Base-by-base conservation (phyloP, 768 basidiomycete species). In the Lactarius evosmus region DNA sequence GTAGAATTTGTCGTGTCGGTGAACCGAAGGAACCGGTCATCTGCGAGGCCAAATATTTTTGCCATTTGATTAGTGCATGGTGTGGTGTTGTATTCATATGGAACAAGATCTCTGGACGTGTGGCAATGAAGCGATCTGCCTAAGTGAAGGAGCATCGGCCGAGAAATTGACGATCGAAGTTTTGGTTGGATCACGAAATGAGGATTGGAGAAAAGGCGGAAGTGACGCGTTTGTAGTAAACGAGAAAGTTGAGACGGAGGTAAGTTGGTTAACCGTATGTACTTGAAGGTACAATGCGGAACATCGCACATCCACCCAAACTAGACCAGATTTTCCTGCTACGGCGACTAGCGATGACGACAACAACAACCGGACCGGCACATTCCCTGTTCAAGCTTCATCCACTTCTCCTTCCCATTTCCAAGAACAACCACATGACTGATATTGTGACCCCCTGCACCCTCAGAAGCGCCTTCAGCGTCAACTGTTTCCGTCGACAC, bases 1-100 rank as follows among this genome's bases (percentile, higher is more conserved):
- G 69, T 52, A 27, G 72, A 62, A 53, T 69, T 67, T 1, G 74
- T 60, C 1, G 75, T 74, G 38, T 85, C 82, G 44, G 77, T 75
- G 71, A 78, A 87, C 53, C 76, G 82, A 59, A 88, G 74, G 33
- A 88, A 70, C 22, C 80, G 79, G 63, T 83, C 83, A 67, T 83
- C 82, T 8, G 81, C 67, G 40, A 88, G 78, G 8, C 86, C 87
- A 50, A 87, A 85, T 29, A 82, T 75, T 66, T 82, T 82, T 67
- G 85, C 83, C 51, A 88, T 85, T 25, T 87, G 82, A 59, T 80
- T 82, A n/a, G 87, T 85, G 19, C 87, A 82, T 14, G 87, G 87
- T 1, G 83, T 14, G 87, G 87, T 1, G 86, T 88, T 38, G 76
- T 79, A 60, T 84, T 80, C 52, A 88, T 79, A 4, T 87, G 86